Percentiles rank a stretch among this genome's conserved stretches.
Conservation (phyloP, 208 protist species). For the Leishmania major region DNA sequence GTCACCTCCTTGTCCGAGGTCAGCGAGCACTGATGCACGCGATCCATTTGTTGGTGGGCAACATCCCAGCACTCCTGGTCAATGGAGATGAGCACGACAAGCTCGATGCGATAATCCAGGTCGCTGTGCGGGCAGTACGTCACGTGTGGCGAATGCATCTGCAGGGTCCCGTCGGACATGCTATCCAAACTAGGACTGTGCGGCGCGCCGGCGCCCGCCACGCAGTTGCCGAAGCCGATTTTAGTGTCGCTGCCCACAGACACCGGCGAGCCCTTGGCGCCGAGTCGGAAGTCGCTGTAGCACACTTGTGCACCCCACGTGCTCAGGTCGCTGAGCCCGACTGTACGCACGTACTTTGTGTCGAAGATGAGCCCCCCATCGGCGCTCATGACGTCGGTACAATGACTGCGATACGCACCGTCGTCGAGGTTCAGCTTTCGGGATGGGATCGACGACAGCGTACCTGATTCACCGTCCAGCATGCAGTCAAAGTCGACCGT, state of each 20-base stretch:
- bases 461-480: slow-evolving; percentile 83
- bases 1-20: slow-evolving; percentile 66
- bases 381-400: slow-evolving; percentile 75
- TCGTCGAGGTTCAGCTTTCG: slow-evolving; percentile 67
- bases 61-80: slow-evolving; percentile 74
- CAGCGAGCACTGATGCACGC: slow-evolving; percentile 71
- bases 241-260: slow-evolving; percentile 19
- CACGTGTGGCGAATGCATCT: slow-evolving; percentile 1
- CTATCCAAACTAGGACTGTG: slow-evolving; percentile 22
- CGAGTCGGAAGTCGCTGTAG: slow-evolving; percentile 73
- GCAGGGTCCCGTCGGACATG: slow-evolving; percentile 11
- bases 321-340: slow-evolving; percentile 60
- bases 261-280: slow-evolving; percentile 6
- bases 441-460: slow-evolving; percentile 62
- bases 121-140: slow-evolving; percentile 10
- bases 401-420: slow-evolving; percentile 75
- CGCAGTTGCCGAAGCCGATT: slow-evolving; percentile 7
- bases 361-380: slow-evolving; percentile 86
- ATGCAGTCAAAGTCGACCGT: slow-evolving; percentile 71
- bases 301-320: slow-evolving; percentile 75
- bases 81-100: slow-evolving; percentile 66
- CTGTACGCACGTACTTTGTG: slow-evolving; percentile 63
- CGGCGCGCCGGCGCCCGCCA: slow-evolving; percentile 3
- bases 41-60: slow-evolving; percentile 61
- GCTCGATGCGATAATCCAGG: slow-evolving; percentile 58